These are phyloP conservation scores for Exophiala oligosperma DNA, from an alignment of 2,329 filamentous ascomycete species.

Conservation along the genomic window DNA sequence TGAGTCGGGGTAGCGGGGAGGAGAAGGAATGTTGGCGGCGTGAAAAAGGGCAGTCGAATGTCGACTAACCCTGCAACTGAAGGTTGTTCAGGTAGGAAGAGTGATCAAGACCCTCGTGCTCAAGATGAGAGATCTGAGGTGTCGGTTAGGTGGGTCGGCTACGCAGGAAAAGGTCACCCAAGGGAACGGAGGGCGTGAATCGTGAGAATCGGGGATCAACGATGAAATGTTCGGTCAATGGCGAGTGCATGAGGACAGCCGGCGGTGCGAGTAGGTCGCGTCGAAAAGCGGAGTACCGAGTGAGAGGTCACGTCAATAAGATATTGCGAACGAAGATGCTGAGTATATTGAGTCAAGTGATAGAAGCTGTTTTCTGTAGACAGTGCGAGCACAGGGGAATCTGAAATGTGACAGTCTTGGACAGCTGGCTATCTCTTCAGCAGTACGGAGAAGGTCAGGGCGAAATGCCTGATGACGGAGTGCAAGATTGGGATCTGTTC, in stretches of 20 bases:
- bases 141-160: slow-evolving; percentile 15
- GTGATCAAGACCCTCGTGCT: slow-evolving; percentile 9
- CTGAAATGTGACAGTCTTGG: neutral
- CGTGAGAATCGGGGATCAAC: slow-evolving; percentile 8
- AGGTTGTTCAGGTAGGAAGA: slow-evolving; percentile 2
- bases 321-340: neutral
- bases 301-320: neutral
- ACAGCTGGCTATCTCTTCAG: neutral
- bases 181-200: neutral
- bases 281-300: slow-evolving; percentile 15
- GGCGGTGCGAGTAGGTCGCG: slow-evolving; percentile 1
- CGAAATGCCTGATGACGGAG: neutral
- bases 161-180: slow-evolving; percentile 1
- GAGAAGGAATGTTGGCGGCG: slow-evolving; percentile 80
- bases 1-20: slow-evolving; percentile 66
- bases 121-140: slow-evolving; percentile 9
- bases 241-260: slow-evolving; percentile 9
- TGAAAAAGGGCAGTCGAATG: slow-evolving; percentile 66
- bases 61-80: slow-evolving; percentile 58
- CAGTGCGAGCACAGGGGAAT: neutral
- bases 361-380: neutral
- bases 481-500: neutral
- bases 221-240: slow-evolving; percentile 14
- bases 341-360: neutral
- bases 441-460: neutral